Evolutionary conservation across 164 flowering plant genomes (phyloP), one percentile per base, ranked within the genome.

Genomic region (Berberis thunbergii): DNA sequence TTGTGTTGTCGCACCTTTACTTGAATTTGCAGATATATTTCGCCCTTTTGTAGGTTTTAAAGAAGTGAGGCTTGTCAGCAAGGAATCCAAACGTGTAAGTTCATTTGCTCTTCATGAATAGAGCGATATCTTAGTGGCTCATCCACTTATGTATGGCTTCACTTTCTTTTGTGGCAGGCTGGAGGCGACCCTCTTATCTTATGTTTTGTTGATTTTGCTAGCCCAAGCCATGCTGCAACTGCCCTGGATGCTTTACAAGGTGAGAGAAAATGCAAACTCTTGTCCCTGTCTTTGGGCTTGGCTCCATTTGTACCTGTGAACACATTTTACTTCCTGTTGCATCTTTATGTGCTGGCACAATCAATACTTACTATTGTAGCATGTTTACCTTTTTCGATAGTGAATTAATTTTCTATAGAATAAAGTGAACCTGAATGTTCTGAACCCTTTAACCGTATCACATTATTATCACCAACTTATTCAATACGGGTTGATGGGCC

Each of bases 21-120:
- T 2, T 54, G 48, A 42, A 73, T 75, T 76, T 76, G 41, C 53
- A 87, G 93, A 87, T 75, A 87, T 87, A 42, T 87, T 87, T 69
- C 94, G 94, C 43, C 94, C 94, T 26, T 87, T 87, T 74, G 77
- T 87, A 58, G 94, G 94, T 38, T 87, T 77, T 61, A 84, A 75
- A 71, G 88, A 87, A 81, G 85, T 87, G 13, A 77, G 94, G 54
- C 80, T 87, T 43, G 89, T 87, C 68, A 79, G 49, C 69, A 87
- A 87, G 77, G 90, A 82, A 7, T 68, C 94, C n/a, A 83, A 75
- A 68, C 87, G 77, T 69, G 90, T 85, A 73, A 78, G 89, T 75
- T 11, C 7, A 26, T 26, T 50, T 4, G 54, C 11, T 50, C 54
- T 50, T n/a, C 2, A n/a, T 4, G 8, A n/a, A 7, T 2, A n/a